Evolutionary conservation across 179 eudicot genomes (phyloP).

Genomic region (Beta corolliflora): DNA sequence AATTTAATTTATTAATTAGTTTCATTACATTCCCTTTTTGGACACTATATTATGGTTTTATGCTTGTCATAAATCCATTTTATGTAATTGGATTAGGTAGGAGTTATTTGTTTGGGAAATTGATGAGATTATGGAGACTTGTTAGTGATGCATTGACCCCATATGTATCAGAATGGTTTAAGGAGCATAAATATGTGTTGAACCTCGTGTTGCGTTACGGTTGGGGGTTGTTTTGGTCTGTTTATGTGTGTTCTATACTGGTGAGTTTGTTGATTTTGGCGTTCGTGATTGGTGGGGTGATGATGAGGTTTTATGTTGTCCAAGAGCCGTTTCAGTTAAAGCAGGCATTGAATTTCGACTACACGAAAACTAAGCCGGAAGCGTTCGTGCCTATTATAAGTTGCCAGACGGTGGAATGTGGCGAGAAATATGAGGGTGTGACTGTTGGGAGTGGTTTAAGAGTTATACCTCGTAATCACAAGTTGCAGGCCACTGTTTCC

Average conservation of each 20-base stretch:
- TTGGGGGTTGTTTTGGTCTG: conserved; percentile 76
- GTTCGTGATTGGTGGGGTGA: conserved; percentile 65
- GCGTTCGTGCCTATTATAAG: conserved; percentile 59
- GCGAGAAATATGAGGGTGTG: conserved; percentile 35
- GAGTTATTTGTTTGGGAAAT: conserved; percentile 27
- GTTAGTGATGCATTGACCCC: conserved; percentile 32
- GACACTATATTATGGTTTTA: conserved; percentile 40
- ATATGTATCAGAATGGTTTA: conserved; percentile 46
- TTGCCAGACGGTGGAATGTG: conserved; percentile 34
- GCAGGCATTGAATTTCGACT: conserved; percentile 71
- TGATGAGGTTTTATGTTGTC: conserved; percentile 54
- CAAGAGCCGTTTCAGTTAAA: conserved; percentile 72
- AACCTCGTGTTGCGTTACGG: conserved; percentile 50
- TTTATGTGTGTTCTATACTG: conserved; percentile 53
- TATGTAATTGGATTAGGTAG: conserved; percentile 32
- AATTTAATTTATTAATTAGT: conserved; percentile 47
- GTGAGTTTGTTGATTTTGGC: conserved; percentile 57
- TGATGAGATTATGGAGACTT: conserved; percentile 30
- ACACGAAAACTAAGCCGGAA: conserved; percentile 66
- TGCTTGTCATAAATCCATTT: conserved; percentile 61
- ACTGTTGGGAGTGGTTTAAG: conserved; percentile 30
- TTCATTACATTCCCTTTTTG: conserved; percentile 56
- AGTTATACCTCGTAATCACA: conserved; percentile 57
- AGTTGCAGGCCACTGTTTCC: conserved; percentile 64
- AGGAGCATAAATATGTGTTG: conserved; percentile 48